Base-by-base conservation (phyloP, 78 protist genomes). In the Dictyostelium purpureum region DNA sequence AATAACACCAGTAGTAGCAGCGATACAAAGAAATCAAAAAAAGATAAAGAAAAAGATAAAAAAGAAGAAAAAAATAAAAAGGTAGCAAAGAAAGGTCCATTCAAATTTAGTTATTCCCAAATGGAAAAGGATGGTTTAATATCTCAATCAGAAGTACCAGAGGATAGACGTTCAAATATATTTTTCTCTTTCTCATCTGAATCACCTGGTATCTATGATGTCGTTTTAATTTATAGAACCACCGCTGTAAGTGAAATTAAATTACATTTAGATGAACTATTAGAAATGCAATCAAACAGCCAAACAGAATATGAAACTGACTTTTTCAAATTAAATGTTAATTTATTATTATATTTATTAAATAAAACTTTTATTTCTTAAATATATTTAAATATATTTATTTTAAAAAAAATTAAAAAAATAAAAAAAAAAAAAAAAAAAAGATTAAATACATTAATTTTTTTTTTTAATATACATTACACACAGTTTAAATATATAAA, bases 41-140 rank as follows among this genome's bases (percentile, higher is more conserved):
- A 76, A 28, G 66, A 83, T 21, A 71, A 83, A 67, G 77, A 83
- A 5, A 56, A 83, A 65, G 10, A 69, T 21, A 51, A 47, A 21
- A 66, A 75, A 7, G 35, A 51, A 33, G 56, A 33, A 56, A 54
- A 63, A 31, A 7, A 7, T 14, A 33, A 71, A 4, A 81, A 81
- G 77, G 1, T 38, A 4, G 24, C 28, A n/a, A 73, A 79, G 42
- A 42, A 57, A 28, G 94, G 94, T 31, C 94, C 93, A 33, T 57
- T 94, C 83, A 87, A 88, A 26, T 87, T 94, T 37, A 78, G 88
- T 24, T 91, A 94, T 16, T 49, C 61, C 19, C 88, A 87, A 42
- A 61, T 94, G 78, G 90, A 88, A 65, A 85, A 94, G 70, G 96
- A 94, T 70, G 96, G 96, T 11, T 74, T 94, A 57, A 94, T 94